These are phyloP conservation scores for Aspergillus bridgeri DNA, from an alignment of 495 filamentous ascomycete genomes.

Conservation along the genomic window DNA sequence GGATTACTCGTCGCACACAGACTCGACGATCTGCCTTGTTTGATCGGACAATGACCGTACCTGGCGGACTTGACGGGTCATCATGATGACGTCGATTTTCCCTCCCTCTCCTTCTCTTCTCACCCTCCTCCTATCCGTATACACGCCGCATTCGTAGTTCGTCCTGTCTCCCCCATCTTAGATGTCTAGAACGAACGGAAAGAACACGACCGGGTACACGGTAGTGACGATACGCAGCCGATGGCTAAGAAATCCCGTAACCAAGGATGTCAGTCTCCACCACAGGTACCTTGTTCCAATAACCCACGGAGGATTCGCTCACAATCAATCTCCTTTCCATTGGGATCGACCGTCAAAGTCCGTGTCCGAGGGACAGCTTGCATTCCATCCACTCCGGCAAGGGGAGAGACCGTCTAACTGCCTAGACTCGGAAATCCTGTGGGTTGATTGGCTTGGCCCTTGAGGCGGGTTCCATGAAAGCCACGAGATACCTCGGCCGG, in stretches of 20 bases:
- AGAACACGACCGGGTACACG: background rate
- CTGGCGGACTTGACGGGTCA: background rate
- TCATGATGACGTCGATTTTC: background rate
- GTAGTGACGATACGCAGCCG: background rate
- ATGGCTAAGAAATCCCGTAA: background rate
- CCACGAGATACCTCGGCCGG: slow-evolving; percentile 19
- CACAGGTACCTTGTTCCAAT: background rate
- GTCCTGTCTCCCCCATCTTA: background rate
- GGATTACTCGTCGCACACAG: background rate
- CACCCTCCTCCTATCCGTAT: too few relatives aligned
- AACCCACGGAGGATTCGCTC: slow-evolving; percentile 3
- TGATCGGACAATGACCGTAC: background rate
- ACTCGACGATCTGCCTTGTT: background rate
- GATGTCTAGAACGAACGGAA: background rate
- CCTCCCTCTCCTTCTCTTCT: background rate
- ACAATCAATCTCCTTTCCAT: slow-evolving; percentile 19
- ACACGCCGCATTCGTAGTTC: too few relatives aligned
- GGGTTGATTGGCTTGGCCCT: slow-evolving; percentile 9
- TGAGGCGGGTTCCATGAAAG: slow-evolving; percentile 6
- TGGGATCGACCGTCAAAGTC: slow-evolving; percentile 20
- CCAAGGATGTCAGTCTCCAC: slow-evolving; percentile 5
- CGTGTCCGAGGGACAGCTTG: slow-evolving; percentile 13
- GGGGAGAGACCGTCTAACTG: slow-evolving; percentile 8
- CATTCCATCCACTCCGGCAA: too few relatives aligned
- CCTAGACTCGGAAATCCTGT: slow-evolving; percentile 6